These are phyloP conservation scores for Linnemannia schmuckeri DNA, from an alignment of 192 early-diverging fungal species.

Conservation along the genomic window DNA sequence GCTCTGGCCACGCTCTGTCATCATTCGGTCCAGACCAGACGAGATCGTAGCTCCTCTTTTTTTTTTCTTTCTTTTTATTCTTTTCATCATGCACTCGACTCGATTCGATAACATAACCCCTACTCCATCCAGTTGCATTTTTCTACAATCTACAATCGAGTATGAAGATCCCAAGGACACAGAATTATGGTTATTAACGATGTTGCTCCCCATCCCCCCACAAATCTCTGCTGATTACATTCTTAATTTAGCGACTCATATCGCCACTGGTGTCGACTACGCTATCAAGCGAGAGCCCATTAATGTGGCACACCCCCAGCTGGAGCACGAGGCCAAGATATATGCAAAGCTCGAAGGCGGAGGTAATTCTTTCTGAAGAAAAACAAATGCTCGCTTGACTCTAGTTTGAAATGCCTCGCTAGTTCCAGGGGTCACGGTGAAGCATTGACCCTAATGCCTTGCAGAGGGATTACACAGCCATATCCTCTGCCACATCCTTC, in stretches of 20 bases:
- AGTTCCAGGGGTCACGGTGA: not conserved
- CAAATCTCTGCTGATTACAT: not conserved
- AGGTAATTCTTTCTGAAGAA: slow-evolving; percentile 42
- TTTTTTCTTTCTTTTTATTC: not conserved
- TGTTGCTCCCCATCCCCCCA: not conserved
- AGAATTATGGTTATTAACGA: slow-evolving; percentile 2
- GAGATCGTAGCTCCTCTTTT: not conserved
- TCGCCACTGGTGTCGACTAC: slow-evolving; percentile 56
- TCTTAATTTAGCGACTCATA: slow-evolving; percentile 58
- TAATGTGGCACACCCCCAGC: slow-evolving; percentile 58
- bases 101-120: too few species aligned
- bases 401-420: not conserved
- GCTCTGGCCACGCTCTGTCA: not conserved
- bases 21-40: not conserved
- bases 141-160: not conserved
- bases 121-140: not conserved
- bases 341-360: slow-evolving; percentile 61
- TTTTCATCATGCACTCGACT: not conserved
- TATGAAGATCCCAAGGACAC: not conserved
- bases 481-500: not conserved
- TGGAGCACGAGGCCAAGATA: slow-evolving; percentile 62
- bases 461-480: not conserved
- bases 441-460: not conserved
- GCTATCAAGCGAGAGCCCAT: slow-evolving; percentile 67
- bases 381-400: not conserved